Evolutionary conservation across 2,329 filamentous ascomycete genomes (phyloP).

Genomic region (Penicillium sp.): DNA sequence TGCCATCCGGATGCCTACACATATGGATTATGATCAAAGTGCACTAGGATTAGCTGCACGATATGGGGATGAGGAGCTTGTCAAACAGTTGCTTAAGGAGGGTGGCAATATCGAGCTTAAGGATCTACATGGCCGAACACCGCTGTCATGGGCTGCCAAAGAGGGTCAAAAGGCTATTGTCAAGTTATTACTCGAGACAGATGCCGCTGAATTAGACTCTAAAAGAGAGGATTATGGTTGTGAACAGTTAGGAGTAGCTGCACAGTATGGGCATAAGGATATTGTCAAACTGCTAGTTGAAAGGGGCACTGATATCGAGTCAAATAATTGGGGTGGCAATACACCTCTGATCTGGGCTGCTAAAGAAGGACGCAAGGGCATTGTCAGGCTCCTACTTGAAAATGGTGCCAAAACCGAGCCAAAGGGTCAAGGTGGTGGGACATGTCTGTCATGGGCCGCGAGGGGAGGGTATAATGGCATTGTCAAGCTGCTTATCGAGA

Average conservation of each 20-base stretch:
- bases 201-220: too few species aligned
- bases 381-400: conserved; percentile 26
- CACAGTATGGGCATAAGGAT: conserved; percentile 13
- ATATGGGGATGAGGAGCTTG: conserved; percentile 16
- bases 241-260: too few species aligned
- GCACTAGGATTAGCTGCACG: not conserved
- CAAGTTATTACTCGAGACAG: conserved; percentile 23
- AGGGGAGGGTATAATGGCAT: not conserved
- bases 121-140: conserved; percentile 21
- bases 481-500: conserved; percentile 1
- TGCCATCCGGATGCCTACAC: not conserved
- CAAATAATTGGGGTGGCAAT: conserved; percentile 18
- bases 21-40: not conserved
- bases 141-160: conserved; percentile 27
- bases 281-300: conserved; percentile 21
- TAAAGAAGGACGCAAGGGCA: conserved; percentile 24
- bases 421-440: not conserved
- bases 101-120: conserved; percentile 20
- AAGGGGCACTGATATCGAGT: conserved; percentile 21
- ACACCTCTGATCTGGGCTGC: conserved; percentile 28
- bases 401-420: conserved; percentile 23
- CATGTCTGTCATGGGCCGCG: not conserved
- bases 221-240: too few species aligned
- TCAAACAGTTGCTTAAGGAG: conserved; percentile 21
- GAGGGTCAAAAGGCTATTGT: conserved; percentile 26